Evolutionary conservation across 2,329 filamentous ascomycete species (phyloP), one percentile per base, ranked within the genome.

Genomic region (Fusarium euwallaceae): DNA sequence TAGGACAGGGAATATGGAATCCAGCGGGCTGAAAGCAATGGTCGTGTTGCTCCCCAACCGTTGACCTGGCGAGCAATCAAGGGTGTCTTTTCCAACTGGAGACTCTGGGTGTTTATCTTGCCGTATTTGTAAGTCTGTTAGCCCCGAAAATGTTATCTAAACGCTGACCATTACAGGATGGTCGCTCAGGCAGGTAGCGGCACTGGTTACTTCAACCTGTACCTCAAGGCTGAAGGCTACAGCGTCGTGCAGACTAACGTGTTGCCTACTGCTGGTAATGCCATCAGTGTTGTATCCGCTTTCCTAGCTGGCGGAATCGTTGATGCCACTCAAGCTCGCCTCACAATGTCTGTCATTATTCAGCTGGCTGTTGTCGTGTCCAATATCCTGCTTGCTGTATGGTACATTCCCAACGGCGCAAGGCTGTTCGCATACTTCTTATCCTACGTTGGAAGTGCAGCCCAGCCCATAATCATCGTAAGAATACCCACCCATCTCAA

Each of bases 1-100:
- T 1, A 70, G 68, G 68, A 70, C 17, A 63, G 62, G 24, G 60
- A 70, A 64, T 70, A 70, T 6, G 68, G 68, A 3, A 60, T 70
- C 17, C 55, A 39, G 8, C 22, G 68, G 8, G 68, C 68, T 12
- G 68, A 70, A 22, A 64, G 41, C 7, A 70, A 70, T 2, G 68
- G 68, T 0, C 64, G 68, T 14, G 68, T 61, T 6, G 68, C 68
- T 4, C 68, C 68, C 14, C 60, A 70, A 27, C 66, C 66, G 6
- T 27, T 70, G 9, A 70, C 68, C 2, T 24, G 53, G 6, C 55
- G 32, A 32, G 53, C 61, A 2, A 36, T 58, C 20, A 58, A 58
- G 4, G 53, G 53, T 4, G 32, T 58, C 20, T 58, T 58, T 36
- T 36, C 20, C 7, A 58, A 58, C 8, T 58, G 53, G 53, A 58